Conservation (phyloP, 2,329 filamentous ascomycete genomes). For the Colletotrichum abscissum region DNA sequence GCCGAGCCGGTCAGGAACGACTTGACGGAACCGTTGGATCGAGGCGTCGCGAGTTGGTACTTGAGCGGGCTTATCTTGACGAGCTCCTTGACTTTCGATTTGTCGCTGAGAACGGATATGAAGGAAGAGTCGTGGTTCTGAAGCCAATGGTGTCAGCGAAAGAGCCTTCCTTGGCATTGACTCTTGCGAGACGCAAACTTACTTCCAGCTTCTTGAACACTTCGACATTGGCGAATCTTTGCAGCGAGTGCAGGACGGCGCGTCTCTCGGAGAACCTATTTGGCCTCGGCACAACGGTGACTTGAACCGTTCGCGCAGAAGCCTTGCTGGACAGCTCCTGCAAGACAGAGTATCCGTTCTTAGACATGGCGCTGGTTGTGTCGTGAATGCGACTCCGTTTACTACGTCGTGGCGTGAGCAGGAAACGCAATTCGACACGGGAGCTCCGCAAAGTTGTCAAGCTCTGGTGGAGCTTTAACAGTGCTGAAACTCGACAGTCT, state of each 20-base stretch:
- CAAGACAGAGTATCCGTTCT: constrained; percentile 17
- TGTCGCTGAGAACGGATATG: constrained; percentile 58
- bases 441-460: constrained; percentile 19
- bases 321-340: constrained; percentile 24
- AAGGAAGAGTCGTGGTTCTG: constrained; percentile 62
- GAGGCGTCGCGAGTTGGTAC: constrained; percentile 53
- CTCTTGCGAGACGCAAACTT: not conserved
- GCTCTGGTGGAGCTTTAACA: constrained; percentile 20
- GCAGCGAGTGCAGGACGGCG: constrained; percentile 63
- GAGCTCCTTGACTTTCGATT: constrained; percentile 52
- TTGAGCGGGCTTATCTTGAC: constrained; percentile 58
- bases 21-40: constrained; percentile 39
- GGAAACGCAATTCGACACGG: not conserved
- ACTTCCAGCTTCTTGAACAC: constrained; percentile 62
- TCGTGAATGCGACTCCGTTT: not conserved
- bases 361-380: constrained; percentile 14
- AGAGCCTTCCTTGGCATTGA: too few species aligned
- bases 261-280: constrained; percentile 65
- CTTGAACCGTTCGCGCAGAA: constrained; percentile 53
- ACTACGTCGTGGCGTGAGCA: not conserved
- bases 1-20: constrained; percentile 44
- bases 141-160: not conserved
- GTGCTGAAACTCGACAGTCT: not conserved
- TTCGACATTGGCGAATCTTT: constrained; percentile 61
- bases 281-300: constrained; percentile 64